Conservation (phyloP, 2,329 filamentous ascomycete species). For the Nannizzia gypsea region DNA sequence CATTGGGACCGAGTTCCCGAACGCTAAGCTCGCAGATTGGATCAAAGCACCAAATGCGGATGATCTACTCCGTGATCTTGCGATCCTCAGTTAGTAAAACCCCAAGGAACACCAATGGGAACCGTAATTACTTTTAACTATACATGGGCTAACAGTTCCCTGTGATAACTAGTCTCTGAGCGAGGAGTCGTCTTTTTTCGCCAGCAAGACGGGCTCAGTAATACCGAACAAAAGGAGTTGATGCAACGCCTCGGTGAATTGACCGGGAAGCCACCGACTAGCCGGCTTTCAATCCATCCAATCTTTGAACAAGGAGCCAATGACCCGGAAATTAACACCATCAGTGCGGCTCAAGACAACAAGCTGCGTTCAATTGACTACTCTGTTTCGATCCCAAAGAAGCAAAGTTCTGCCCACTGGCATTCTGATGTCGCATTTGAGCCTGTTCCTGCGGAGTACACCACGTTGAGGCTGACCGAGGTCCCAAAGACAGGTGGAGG, state of each 20-base stretch:
- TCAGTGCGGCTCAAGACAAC: conserved; percentile 32
- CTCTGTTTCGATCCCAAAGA: conserved; percentile 11
- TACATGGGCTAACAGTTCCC: not conserved
- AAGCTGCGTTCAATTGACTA: conserved; percentile 31
- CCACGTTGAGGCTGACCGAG: conserved; percentile 35
- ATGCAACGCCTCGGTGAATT: conserved; percentile 39
- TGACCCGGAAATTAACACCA: conserved; percentile 41
- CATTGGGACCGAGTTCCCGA: conserved; percentile 40
- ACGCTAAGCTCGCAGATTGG: conserved; percentile 40
- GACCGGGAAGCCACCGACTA: conserved; percentile 37
- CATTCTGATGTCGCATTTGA: conserved; percentile 42
- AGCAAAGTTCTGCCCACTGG: conserved; percentile 30
- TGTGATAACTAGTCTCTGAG: conserved; percentile 37
- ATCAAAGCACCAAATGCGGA: conserved; percentile 26
- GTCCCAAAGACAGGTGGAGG: conserved; percentile 35
- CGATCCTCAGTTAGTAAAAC: conserved; percentile 21
- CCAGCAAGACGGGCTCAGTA: conserved; percentile 38
- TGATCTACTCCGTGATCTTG: conserved; percentile 26
- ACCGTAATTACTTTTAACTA: not conserved
- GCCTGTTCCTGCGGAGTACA: conserved; percentile 37
- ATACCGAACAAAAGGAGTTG: conserved; percentile 43
- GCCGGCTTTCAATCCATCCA: conserved; percentile 38
- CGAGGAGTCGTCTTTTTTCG: conserved; percentile 46
- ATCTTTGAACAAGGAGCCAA: conserved; percentile 35
- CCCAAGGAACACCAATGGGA: too few relatives aligned